These are phyloP conservation scores for Setomelanomma holmii DNA, from an alignment of 2,329 filamentous ascomycete genomes.

Conservation along the genomic window DNA sequence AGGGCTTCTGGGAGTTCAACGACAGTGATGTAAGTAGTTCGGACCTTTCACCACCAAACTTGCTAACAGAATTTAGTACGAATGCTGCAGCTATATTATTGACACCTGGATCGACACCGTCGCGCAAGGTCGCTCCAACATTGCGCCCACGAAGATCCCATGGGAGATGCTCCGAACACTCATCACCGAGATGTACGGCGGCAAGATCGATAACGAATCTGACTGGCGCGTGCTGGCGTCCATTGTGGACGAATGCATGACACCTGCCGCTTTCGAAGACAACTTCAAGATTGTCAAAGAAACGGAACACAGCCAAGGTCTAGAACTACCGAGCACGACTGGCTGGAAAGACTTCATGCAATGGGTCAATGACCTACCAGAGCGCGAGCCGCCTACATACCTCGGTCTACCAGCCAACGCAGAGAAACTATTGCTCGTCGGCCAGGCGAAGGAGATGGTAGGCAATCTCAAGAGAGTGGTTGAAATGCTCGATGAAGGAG, in stretches of 20 bases:
- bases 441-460: conserved; percentile 84
- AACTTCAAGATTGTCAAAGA: conserved; percentile 84
- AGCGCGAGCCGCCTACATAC: conserved; percentile 95
- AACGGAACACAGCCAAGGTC: conserved; percentile 61
- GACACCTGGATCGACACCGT: conserved; percentile 90
- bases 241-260: conserved; percentile 81
- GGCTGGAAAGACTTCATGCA: conserved; percentile 83
- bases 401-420: conserved; percentile 93
- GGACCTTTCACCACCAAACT: conserved; percentile 1
- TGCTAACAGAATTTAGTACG: conserved; percentile 70
- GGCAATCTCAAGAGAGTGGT: conserved; percentile 84
- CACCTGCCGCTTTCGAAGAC: conserved; percentile 87
- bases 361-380: conserved; percentile 91
- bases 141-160: conserved; percentile 90
- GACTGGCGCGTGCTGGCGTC: conserved; percentile 78
- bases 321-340: conserved; percentile 81
- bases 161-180: conserved; percentile 96
- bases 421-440: conserved; percentile 91
- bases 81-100: conserved; percentile 95
- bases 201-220: conserved; percentile 91
- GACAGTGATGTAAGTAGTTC: conserved; percentile 88
- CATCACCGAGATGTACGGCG: conserved; percentile 93
- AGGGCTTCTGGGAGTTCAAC: conserved; percentile 99
- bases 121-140: conserved; percentile 85
- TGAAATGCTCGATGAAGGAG: conserved; percentile 89